A percentile compares a stretch with the other conserved stretches of the same genome.
These are phyloP conservation scores for Termitomyces eurrhizus DNA, from an alignment of 768 basidiomycete genomes.

Conservation along the genomic window DNA sequence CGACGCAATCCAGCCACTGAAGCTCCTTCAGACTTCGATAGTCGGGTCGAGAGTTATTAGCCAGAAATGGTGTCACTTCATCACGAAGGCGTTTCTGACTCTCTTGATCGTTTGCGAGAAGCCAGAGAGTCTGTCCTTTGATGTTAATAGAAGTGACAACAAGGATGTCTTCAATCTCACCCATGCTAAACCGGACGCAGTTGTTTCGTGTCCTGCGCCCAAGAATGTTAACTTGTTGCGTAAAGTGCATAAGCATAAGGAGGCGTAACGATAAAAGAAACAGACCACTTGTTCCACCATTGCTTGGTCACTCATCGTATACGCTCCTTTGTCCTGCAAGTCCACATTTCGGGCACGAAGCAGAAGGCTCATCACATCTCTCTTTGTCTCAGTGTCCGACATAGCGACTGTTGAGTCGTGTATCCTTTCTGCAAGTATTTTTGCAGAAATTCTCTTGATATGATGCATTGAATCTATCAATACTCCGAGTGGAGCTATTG, in stretches of 20 bases:
- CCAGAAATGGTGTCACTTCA: conserved; percentile 42
- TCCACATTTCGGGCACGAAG: conserved; percentile 40
- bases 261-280: conserved; percentile 1
- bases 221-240: conserved; percentile 39
- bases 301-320: conserved; percentile 40
- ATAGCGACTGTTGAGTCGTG: conserved; percentile 27
- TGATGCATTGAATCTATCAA: conserved; percentile 37
- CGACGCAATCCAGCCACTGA: conserved; percentile 36
- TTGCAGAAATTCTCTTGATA: conserved; percentile 35
- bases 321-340: conserved; percentile 28
- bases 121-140: conserved; percentile 41
- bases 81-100: conserved; percentile 48
- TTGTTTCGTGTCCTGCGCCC: conserved; percentile 44
- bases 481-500: conserved; percentile 17
- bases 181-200: conserved; percentile 47
- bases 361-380: conserved; percentile 51
- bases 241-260: not conserved
- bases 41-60: conserved; percentile 30
- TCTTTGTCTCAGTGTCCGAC: conserved; percentile 37
- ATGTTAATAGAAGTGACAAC: not conserved
- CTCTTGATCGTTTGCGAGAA: conserved; percentile 46
- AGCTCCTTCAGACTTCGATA: conserved; percentile 37
- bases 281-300: conserved; percentile 52
- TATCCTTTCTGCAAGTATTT: conserved; percentile 39
- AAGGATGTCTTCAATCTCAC: conserved; percentile 20